Conservation (phyloP, 768 basidiomycete genomes). For the Galerina sulciceps region DNA sequence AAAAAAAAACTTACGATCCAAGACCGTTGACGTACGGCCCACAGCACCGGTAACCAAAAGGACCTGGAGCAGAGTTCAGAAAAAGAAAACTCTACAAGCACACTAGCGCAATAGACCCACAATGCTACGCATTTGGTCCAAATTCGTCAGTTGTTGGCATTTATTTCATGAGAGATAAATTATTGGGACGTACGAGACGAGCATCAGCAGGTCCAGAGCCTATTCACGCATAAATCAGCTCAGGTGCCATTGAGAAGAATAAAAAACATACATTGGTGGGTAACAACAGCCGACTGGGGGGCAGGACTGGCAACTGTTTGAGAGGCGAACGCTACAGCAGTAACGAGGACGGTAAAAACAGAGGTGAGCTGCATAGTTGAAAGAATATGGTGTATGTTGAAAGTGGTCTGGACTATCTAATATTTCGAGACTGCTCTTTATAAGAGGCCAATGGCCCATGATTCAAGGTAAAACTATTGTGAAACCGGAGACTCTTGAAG, state of each 20-base stretch:
- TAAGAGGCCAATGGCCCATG: not conserved
- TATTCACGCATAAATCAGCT: not conserved
- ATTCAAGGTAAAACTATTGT: not conserved
- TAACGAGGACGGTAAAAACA: not conserved
- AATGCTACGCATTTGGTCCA: not conserved
- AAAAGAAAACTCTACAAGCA: not conserved
- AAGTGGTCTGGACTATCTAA: not conserved
- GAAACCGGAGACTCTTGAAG: no score
- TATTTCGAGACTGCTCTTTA: not conserved
- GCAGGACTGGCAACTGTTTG: conserved; percentile 7
- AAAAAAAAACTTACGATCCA: conserved; percentile 1
- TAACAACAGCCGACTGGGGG: not conserved
- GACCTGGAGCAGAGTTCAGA: not conserved
- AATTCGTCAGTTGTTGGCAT: not conserved
- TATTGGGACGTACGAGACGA: not conserved
- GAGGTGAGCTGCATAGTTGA: conserved; percentile 5
- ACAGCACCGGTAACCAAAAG: conserved; percentile 11
- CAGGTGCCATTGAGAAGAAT: not conserved
- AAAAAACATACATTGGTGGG: not conserved
- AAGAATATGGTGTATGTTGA: not conserved
- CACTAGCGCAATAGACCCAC: not conserved
- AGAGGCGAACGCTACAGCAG: not conserved
- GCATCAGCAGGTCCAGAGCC: conserved; percentile 6
- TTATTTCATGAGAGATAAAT: not conserved
- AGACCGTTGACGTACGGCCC: conserved; percentile 10